Base-by-base conservation (phyloP, 192 early-diverging fungal species). In the Phlyctochytrium arcticum region DNA sequence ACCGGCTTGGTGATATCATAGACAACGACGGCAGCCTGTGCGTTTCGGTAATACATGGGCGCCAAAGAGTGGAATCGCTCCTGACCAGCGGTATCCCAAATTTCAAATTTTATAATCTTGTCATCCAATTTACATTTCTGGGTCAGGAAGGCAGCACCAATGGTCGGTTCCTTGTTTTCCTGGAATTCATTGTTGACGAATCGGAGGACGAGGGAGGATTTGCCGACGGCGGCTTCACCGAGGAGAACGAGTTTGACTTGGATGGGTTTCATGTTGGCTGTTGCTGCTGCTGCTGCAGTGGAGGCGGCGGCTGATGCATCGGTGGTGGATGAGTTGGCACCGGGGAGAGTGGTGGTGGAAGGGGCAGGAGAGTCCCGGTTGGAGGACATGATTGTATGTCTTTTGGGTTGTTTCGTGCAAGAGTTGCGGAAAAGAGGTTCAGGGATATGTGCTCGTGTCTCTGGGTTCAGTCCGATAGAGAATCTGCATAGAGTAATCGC, bases 211-310 rank as follows among this genome's bases (percentile, higher is more conserved):
- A 99, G 80, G 79, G 91, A 94, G 12, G 92, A 95, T 74, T 99
- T 99, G 66, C 97, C 97, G 42, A 99, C 96, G 56, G 96, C 94
- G n/a, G 96, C 92, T 65, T 83, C 81, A 77, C 90, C 95, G 55
- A 98, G 85, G 34, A 98, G 82, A 9, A 98, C 96, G n/a, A 98
- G 87, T 73, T 98, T 98, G 36, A 98, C 93, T 69, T 95, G 90
- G 61, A 92, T 88, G 57, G 95, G 88, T 72, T 95, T 96, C 19
- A 69, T 48, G 31, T 23, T 60, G 27, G 74, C 64, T 7, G 54
- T 60, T 10, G 58, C 27, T 8, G 31, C 57, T 32, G 62, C 62
- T 12, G 48, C 62, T 7, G 35, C 62, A 29, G 47, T 49, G n/a
- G 65, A 36, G 24, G 54, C 36, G 17, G 31, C 27, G 31, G 60